Base-by-base conservation (phyloP, 352 stramenopile species). In the Globisporangium canariense region DNA sequence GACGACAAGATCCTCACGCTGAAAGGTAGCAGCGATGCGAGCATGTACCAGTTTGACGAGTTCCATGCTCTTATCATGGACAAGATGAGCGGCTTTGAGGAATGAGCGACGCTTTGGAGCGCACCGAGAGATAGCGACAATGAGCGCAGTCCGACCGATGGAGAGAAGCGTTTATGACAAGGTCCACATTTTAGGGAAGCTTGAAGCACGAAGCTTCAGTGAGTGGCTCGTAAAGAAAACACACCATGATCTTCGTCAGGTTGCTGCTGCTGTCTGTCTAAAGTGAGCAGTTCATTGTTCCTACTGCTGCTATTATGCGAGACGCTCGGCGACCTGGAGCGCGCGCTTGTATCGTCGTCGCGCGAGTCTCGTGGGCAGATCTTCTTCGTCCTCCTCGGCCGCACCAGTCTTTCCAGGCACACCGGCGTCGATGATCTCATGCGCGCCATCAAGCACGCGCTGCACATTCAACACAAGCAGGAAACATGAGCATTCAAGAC, bases 261-360 rank as follows among this genome's bases (percentile, higher is more conserved):
- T 38, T 49, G 20, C 25, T 34, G 6, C 9, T 50, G 38, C 28
- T 20, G 1, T 18, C 11, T n/a, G 34, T 30, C 9, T 1, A 22
- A n/a, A 20, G 43, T 4, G 7, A 4, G 20, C 13, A 10, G 7
- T 13, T 11, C 25, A 28, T 40, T 45, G 38, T 66, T 60, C 4
- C 65, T 84, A 78, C 51, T 57, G 16, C 8, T 57, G 2, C 3
- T 30, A 30, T 25, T 43, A 57, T 57, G 85, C 77, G 10, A 94
- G 66, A 22, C 87, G 66, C 62, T 94, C 83, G 0, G 86, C 83
- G 41, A 94, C 68, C 67, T 94, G 86, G 30, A 92, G 60, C 20
- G 86, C 86, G 56, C 86, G 81, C 69, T 94, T 94, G 78, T 89
- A 91, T 65, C 83, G 81, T 65, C 86, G 74, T 20, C 83, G 77